Percentiles rank a stretch among this genome's conserved stretches.
Evolutionary conservation across 257 asterid species (phyloP).

Genomic region (Cinchona pubescens): DNA sequence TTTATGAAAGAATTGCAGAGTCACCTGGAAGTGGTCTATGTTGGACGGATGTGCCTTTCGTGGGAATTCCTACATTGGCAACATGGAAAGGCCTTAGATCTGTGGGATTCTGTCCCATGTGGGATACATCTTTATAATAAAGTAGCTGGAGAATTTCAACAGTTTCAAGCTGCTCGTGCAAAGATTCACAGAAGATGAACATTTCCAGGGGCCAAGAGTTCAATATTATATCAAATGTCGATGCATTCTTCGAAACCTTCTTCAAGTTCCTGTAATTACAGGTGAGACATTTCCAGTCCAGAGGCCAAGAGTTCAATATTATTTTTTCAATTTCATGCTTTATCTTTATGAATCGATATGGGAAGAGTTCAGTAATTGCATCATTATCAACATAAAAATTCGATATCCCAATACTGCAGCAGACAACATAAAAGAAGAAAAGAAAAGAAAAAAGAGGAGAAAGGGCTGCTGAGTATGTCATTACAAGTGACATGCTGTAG

Average conservation of each 20-base stretch:
- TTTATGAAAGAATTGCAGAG: constrained; percentile 65
- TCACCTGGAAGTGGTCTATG: constrained; percentile 81
- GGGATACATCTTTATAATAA: constrained; percentile 61
- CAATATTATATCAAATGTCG: constrained; percentile 60
- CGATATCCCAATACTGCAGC: constrained; percentile 38
- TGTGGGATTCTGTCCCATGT: constrained; percentile 70
- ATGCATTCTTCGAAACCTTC: constrained; percentile 67
- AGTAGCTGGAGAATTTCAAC: constrained; percentile 88
- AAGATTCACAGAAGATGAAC: constrained; percentile 79
- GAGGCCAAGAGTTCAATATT: too few relatives aligned
- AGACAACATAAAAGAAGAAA: constrained; percentile 52
- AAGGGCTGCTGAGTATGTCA: constrained; percentile 39
- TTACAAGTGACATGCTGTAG: constrained; percentile 71
- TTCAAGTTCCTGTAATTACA: constrained; percentile 82
- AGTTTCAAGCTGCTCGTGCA: constrained; percentile 85
- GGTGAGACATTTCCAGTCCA: too few relatives aligned
- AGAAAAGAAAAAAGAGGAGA: constrained; percentile 42
- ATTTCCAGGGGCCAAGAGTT: constrained; percentile 73
- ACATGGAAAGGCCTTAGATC: constrained; percentile 62
- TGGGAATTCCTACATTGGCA: constrained; percentile 96
- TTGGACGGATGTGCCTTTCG: constrained; percentile 89
- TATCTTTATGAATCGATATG: neutral
- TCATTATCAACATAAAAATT: neutral
- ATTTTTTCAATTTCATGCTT: neutral
- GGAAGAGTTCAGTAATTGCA: neutral